Percentiles rank a stretch among this genome's conserved stretches.
Evolutionary conservation across 2,329 filamentous ascomycete genomes (phyloP).

Genomic region (Cordyceps militaris): DNA sequence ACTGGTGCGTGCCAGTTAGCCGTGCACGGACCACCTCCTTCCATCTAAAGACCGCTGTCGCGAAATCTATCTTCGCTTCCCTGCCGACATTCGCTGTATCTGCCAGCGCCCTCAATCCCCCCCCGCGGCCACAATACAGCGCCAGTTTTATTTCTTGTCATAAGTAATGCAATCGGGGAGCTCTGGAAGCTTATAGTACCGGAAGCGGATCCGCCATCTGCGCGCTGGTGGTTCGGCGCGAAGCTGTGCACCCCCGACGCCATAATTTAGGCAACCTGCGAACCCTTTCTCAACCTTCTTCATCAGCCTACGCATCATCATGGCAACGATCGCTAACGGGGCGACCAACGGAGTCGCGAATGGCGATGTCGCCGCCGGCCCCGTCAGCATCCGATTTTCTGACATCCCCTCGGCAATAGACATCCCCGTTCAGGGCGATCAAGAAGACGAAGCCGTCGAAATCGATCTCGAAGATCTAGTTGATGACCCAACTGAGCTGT

Average conservation of each 20-base stretch:
- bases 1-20: background rate
- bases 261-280: background rate
- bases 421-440: constrained; percentile 57
- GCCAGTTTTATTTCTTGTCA: background rate
- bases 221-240: background rate
- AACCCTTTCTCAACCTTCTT: background rate
- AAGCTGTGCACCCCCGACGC: constrained; percentile 6
- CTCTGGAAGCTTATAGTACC: background rate
- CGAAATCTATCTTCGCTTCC: constrained; percentile 11
- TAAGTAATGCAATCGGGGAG: background rate
- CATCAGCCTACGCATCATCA: constrained; percentile 19
- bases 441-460: constrained; percentile 73
- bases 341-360: constrained; percentile 37
- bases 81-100: constrained; percentile 5
- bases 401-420: constrained; percentile 60
- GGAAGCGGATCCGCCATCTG: background rate
- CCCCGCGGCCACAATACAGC: background rate
- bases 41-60: constrained; percentile 4
- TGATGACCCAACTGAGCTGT: constrained; percentile 91
- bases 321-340: constrained; percentile 39
- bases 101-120: background rate
- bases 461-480: constrained; percentile 85
- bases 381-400: constrained; percentile 51
- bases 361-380: constrained; percentile 27
- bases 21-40: constrained; percentile 14